These are phyloP conservation scores for Stephanodiscus minutulus DNA, from an alignment of 108 stramenopile species.

Conservation along the genomic window DNA sequence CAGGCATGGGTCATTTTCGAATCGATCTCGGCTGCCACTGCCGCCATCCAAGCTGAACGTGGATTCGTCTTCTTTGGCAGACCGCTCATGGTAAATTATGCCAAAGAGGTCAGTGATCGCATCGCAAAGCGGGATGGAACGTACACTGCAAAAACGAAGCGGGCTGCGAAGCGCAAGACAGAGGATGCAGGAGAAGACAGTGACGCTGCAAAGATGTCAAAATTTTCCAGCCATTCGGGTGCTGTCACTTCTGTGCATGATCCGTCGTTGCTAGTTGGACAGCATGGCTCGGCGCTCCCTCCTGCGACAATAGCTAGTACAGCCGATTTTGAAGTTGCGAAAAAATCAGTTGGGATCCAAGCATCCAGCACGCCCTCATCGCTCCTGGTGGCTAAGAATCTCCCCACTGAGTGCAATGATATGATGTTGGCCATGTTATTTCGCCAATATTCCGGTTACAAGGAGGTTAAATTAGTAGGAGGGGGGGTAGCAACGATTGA, in stretches of 20 bases:
- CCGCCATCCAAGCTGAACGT: constrained; percentile 86
- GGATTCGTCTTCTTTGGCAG: constrained; percentile 92
- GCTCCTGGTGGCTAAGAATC: constrained; percentile 67
- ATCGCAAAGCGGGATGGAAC: constrained; percentile 88
- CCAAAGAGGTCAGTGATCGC: constrained; percentile 86
- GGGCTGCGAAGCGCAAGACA: constrained; percentile 41
- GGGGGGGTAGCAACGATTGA: constrained; percentile 89
- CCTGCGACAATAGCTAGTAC: background rate
- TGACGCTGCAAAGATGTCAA: constrained; percentile 24
- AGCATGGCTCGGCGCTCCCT: background rate
- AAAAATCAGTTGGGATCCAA: constrained; percentile 16
- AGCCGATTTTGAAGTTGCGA: background rate
- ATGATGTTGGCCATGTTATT: constrained; percentile 94
- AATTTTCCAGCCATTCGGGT: constrained; percentile 20
- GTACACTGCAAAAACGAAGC: constrained; percentile 68
- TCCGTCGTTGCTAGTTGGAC: constrained; percentile 5
- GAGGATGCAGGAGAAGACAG: constrained; percentile 14
- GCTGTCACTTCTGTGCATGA: constrained; percentile 5
- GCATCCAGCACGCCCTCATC: constrained; percentile 60
- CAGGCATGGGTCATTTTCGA: constrained; percentile 95
- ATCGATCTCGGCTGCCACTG: constrained; percentile 85
- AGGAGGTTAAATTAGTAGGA: constrained; percentile 78
- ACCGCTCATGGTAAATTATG: constrained; percentile 85
- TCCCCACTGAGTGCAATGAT: constrained; percentile 87
- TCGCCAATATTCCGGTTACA: constrained; percentile 89